Percentiles rank a stretch among this genome's conserved stretches.
phyloP scores from a whole-genome alignment of 208 protist genomes.

The Acanthamoeba triangularis region DNA sequence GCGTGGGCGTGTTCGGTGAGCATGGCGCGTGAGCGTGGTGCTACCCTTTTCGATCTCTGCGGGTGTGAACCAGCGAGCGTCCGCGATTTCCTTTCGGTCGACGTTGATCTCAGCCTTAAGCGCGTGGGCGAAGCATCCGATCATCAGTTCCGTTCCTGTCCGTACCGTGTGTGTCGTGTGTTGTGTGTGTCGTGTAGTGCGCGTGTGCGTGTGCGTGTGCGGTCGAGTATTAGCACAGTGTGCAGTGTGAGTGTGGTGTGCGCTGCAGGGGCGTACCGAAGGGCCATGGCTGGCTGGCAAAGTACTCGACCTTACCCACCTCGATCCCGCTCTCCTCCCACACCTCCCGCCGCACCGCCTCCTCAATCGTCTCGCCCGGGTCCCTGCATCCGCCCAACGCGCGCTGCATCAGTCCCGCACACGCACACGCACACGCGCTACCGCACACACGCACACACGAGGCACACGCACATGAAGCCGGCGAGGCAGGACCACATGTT shows the following conservation, averaged over 20 bases:
- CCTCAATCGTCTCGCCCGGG: background rate
- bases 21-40: background rate
- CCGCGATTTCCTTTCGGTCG: background rate
- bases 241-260: background rate
- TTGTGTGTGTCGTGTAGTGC: background rate
- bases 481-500: background rate
- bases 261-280: background rate
- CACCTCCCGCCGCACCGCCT: constrained; percentile 1
- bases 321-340: background rate
- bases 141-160: background rate
- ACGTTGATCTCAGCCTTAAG: background rate
- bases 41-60: background rate
- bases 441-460: background rate
- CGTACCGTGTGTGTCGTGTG: too few species aligned
- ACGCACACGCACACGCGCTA: background rate
- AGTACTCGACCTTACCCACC: background rate
- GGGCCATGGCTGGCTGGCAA: constrained; percentile 23
- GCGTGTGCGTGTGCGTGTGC: background rate
- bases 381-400: background rate
- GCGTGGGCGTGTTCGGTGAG: too few species aligned
- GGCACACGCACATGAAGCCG: background rate
- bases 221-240: background rate
- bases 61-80: constrained; percentile 1
- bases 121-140: background rate
- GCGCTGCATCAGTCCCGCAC: background rate